Base-by-base conservation (phyloP, 306 rosid species). In the Rosa rugosa region DNA sequence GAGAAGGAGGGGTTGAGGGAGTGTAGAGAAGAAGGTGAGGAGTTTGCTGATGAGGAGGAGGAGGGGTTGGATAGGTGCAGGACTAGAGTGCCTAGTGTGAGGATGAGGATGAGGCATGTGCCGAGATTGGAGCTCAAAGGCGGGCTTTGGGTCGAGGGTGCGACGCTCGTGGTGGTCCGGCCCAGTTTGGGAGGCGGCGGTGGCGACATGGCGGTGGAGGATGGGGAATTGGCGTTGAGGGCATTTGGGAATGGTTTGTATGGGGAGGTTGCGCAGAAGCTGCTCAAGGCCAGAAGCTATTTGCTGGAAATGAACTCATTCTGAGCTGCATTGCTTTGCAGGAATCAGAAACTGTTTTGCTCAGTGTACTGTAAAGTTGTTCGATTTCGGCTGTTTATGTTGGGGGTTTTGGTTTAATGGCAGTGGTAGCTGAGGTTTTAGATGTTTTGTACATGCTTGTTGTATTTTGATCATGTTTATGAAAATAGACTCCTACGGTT, bases 161-260 rank as follows among this genome's bases (percentile, higher is more conserved):
- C 87, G 13, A 85, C 91, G 17, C 80, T 88, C 16, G 89, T 88
- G 60, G 81, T 85, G 50, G 86, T 85, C 50, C 84, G 86, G 75
- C 84, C 91, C 57, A 83, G 77, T 0, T 54, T 5, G 25, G 69
- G 56, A 3, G 5, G 63, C 47, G 46, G 13, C 17, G 46, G 49
- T 0, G 77, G 5, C 9, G 83, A 85, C 13, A 70, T 82, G 83
- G 86, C 73, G 16, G 72, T 34, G 18, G 83, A 71, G 22, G 88
- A 82, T 4, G 85, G 18, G 27, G 81, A 84, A 23, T 27, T 87
- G 83, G 88, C 86, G 2, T 2, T 72, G 49, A 45, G 7, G 75
- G 79, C 83, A 7, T 88, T 83, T 8, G 82, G 79, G 13, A 87
- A 74, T 44, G 88, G 77, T 18, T 45, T 75, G 77, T 72, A 85